phyloP scores from a whole-genome alignment of 2,329 filamentous ascomycete species.

The Clarireedia sp. region DNA sequence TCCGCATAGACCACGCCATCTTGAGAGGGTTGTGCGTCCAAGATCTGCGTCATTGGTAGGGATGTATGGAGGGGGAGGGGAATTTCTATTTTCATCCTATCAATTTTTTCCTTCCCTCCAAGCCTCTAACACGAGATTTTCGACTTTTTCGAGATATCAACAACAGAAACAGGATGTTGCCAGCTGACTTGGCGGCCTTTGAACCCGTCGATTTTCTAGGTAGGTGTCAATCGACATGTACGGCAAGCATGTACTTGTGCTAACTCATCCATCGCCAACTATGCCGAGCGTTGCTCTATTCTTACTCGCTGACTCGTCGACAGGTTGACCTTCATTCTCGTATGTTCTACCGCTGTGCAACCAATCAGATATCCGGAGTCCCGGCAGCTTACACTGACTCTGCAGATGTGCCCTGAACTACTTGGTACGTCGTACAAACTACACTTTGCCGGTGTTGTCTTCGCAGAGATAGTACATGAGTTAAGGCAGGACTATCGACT shows the following conservation, averaged over 20 bases:
- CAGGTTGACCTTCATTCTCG: neutral
- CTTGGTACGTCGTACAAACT: neutral
- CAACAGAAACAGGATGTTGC: too few relatives aligned
- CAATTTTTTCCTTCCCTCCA: too few relatives aligned
- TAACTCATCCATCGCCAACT: too few relatives aligned
- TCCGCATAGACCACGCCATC: neutral
- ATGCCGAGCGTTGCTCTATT: too few relatives aligned
- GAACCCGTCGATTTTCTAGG: neutral
- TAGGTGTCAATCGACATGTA: neutral
- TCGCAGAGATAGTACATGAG: neutral
- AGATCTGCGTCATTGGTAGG: conserved; percentile 1
- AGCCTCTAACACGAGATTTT: too few relatives aligned
- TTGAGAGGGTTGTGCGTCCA: too few relatives aligned
- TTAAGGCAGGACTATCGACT: neutral
- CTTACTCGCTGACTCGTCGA: neutral
- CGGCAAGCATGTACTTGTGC: too few relatives aligned
- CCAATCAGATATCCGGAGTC: neutral
- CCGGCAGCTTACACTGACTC: neutral
- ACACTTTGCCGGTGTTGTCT: neutral
- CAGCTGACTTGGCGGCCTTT: too few relatives aligned
- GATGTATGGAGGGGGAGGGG: neutral
- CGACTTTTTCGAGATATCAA: neutral
- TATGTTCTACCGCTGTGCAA: neutral
- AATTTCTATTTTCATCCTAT: conserved; percentile 1
- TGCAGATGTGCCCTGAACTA: neutral